Percentiles rank a stretch among this genome's conserved stretches.
Conservation (phyloP, 1,284 basidiomycete genomes). For the Cystobasidium slooffiae region DNA sequence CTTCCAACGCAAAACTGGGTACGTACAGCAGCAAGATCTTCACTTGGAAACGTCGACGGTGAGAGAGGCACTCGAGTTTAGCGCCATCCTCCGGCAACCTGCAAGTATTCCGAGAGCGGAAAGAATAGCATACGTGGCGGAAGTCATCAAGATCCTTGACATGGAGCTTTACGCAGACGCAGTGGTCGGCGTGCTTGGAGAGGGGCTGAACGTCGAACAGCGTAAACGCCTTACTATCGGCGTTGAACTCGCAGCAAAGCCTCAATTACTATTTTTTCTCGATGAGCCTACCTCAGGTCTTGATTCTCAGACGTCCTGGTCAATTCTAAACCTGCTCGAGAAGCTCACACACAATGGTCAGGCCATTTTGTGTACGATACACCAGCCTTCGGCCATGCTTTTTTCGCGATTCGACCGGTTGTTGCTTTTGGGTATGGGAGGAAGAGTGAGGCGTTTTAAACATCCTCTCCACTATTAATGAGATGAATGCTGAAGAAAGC, state of each 20-base stretch:
- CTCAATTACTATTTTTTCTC: constrained; percentile 76
- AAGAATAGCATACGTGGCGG: constrained; percentile 80
- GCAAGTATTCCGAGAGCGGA: constrained; percentile 67
- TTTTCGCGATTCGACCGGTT: constrained; percentile 70
- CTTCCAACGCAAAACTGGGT: constrained; percentile 75
- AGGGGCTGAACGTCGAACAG: constrained; percentile 67
- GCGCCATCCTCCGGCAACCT: constrained; percentile 79
- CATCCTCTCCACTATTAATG: no score
- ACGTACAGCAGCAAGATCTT: constrained; percentile 80
- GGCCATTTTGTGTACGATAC: constrained; percentile 62
- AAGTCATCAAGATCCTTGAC: constrained; percentile 77
- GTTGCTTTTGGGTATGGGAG: constrained; percentile 61
- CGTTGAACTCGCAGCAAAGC: constrained; percentile 77
- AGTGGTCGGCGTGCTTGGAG: constrained; percentile 72
- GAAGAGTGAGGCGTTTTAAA: no score
- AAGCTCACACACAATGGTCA: constrained; percentile 83
- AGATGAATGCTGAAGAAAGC: no score
- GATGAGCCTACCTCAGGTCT: constrained; percentile 70
- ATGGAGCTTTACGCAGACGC: constrained; percentile 73
- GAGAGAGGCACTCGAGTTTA: constrained; percentile 80
- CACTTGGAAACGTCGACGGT: constrained; percentile 66
- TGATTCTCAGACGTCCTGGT: constrained; percentile 87
- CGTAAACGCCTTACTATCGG: constrained; percentile 80
- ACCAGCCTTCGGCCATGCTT: constrained; percentile 70
- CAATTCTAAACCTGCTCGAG: constrained; percentile 76